Evolutionary conservation across 352 stramenopile species (phyloP).

Genomic region (Phytopythium mirpurense): DNA sequence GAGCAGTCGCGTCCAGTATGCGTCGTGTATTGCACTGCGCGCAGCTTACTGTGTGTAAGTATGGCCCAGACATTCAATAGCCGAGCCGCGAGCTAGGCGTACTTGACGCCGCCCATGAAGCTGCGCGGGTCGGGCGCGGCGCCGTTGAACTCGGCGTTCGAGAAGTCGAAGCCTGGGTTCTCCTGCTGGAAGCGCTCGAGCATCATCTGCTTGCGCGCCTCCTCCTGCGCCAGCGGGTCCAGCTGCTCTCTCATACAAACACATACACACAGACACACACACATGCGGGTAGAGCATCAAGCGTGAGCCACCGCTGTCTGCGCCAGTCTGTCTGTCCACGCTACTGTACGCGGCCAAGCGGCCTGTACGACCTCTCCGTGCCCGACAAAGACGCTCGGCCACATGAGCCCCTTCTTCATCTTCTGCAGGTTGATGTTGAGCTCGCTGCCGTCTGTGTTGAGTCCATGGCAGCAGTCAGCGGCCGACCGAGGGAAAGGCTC

Average conservation of each 20-base stretch:
- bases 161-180: slow-evolving; percentile 99
- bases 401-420: slow-evolving; percentile 94
- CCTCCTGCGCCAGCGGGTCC: slow-evolving; percentile 89
- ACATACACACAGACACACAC: background rate
- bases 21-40: too few relatives aligned
- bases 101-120: slow-evolving; percentile 97
- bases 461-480: background rate
- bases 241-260: slow-evolving; percentile 29
- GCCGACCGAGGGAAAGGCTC: too few relatives aligned
- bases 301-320: too few relatives aligned
- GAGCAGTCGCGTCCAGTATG: too few relatives aligned
- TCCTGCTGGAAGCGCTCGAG: slow-evolving; percentile 98
- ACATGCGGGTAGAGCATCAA: too few relatives aligned
- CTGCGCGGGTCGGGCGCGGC: slow-evolving; percentile 92
- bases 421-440: slow-evolving; percentile 94
- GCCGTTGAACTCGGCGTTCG: slow-evolving; percentile 96
- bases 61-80: too few relatives aligned
- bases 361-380: slow-evolving; percentile 58
- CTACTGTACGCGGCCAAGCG: background rate
- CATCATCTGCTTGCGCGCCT: slow-evolving; percentile 96
- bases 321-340: background rate
- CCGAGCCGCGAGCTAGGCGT: too few relatives aligned
- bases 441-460: slow-evolving; percentile 83
- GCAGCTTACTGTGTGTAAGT: too few relatives aligned
- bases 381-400: slow-evolving; percentile 87